Conservation (phyloP, 768 basidiomycete species). For the Xerocomellus intermedius region DNA sequence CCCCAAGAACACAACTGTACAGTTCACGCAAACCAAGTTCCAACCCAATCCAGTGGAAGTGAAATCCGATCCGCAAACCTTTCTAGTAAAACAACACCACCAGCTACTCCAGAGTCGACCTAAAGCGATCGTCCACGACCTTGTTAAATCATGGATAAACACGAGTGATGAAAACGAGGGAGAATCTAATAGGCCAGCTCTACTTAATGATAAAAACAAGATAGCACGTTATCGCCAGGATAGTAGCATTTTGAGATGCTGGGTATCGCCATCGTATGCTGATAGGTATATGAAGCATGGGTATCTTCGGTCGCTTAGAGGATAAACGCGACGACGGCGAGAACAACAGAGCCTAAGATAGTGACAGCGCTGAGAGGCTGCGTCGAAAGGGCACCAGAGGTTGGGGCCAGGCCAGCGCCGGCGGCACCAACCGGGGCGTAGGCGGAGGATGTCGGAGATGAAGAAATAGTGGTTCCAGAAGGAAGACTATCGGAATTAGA, state of each 20-base stretch:
- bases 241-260: constrained; percentile 18
- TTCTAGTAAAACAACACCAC: constrained; percentile 6
- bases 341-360: constrained; percentile 20
- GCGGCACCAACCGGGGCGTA: constrained; percentile 33
- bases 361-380: constrained; percentile 23
- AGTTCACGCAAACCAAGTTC: constrained; percentile 2
- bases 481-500: constrained; percentile 5
- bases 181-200: constrained; percentile 15
- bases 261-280: constrained; percentile 37
- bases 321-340: constrained; percentile 22
- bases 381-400: constrained; percentile 25
- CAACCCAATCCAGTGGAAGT: constrained; percentile 16
- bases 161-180: background rate
- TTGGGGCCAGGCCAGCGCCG: constrained; percentile 29
- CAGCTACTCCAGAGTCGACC: constrained; percentile 10
- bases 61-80: constrained; percentile 1
- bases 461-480: background rate
- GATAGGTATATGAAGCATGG: constrained; percentile 35
- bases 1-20: constrained; percentile 1
- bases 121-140: constrained; percentile 2
- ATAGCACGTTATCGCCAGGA: constrained; percentile 25
- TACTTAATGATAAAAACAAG: background rate
- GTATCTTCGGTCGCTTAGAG: constrained; percentile 18
- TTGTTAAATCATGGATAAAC: constrained; percentile 18
- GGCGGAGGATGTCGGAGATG: constrained; percentile 16